A percentile compares a stretch with the other conserved stretches of the same genome.
phyloP scores from a whole-genome alignment of 164 flowering plant species.

The Aristolochia fimbriata region DNA sequence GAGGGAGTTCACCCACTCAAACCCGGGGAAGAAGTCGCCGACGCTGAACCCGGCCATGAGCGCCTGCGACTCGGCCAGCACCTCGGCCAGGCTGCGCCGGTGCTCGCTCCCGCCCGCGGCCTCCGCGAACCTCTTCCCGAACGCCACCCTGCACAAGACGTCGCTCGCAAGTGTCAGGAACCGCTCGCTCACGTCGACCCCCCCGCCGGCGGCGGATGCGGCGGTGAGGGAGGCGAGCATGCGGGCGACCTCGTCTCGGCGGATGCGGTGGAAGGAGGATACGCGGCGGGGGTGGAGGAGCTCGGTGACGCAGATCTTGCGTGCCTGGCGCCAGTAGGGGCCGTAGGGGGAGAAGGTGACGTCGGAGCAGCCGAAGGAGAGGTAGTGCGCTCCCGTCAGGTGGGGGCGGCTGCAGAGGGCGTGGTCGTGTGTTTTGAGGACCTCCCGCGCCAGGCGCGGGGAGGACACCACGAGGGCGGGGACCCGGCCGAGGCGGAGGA shows the following conservation, averaged over 20 bases:
- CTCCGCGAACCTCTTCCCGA: constrained; percentile 36
- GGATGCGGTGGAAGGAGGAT: constrained; percentile 22
- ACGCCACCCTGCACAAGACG: constrained; percentile 52
- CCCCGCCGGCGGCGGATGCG: background rate
- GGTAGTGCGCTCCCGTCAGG: constrained; percentile 31
- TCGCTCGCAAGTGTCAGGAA: constrained; percentile 34
- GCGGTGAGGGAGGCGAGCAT: constrained; percentile 12
- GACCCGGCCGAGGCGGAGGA: constrained; percentile 41
- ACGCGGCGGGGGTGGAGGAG: constrained; percentile 36
- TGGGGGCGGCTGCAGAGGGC: constrained; percentile 36
- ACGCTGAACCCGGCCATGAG: constrained; percentile 38
- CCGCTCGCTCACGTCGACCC: constrained; percentile 24
- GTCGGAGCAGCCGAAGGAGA: constrained; percentile 50
- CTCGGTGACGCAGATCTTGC: constrained; percentile 44
- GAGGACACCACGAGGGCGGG: constrained; percentile 50
- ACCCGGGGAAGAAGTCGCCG: constrained; percentile 46
- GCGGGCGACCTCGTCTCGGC: constrained; percentile 32
- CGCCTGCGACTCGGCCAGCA: constrained; percentile 40
- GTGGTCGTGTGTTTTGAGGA: constrained; percentile 42
- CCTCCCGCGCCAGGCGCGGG: constrained; percentile 21
- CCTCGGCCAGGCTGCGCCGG: constrained; percentile 18
- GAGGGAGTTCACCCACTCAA: constrained; percentile 35
- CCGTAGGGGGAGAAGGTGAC: constrained; percentile 44
- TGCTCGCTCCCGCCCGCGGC: no score
- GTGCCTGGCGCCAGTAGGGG: constrained; percentile 44